phyloP scores from a whole-genome alignment of 2,329 filamentous ascomycete genomes.

The Cytospora schulzeri region DNA sequence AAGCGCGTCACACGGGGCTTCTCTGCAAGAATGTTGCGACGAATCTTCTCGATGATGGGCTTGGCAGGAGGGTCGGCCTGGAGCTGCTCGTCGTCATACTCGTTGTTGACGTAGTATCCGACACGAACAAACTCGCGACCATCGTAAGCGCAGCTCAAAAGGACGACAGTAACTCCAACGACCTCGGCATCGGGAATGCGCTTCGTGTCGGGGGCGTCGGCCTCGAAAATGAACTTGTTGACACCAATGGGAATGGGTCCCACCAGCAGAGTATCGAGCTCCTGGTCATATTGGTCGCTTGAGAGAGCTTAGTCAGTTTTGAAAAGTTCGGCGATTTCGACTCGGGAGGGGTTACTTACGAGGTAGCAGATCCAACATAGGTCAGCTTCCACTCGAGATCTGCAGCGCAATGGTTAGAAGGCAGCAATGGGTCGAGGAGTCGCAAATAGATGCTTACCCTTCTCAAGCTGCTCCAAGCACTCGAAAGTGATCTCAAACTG shows the following conservation, averaged over 20 bases:
- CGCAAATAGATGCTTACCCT: slow-evolving; percentile 61
- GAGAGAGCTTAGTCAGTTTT: not conserved
- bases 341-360: slow-evolving; percentile 64
- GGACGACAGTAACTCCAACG: slow-evolving; percentile 93
- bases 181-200: slow-evolving; percentile 95
- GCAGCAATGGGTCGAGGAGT: not conserved
- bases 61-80: slow-evolving; percentile 87
- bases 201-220: slow-evolving; percentile 85
- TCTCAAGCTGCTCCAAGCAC: slow-evolving; percentile 90
- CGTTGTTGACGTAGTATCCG: slow-evolving; percentile 99
- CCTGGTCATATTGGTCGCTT: slow-evolving; percentile 95
- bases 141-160: slow-evolving; percentile 95
- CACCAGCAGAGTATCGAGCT: slow-evolving; percentile 94
- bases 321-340: slow-evolving; percentile 19
- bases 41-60: slow-evolving; percentile 88
- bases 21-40: slow-evolving; percentile 89
- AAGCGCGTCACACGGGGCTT: slow-evolving; percentile 98
- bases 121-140: slow-evolving; percentile 96
- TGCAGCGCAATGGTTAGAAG: slow-evolving; percentile 39
- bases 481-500: slow-evolving; percentile 99
- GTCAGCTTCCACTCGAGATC: slow-evolving; percentile 99
- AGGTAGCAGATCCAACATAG: slow-evolving; percentile 97
- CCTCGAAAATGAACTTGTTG: slow-evolving; percentile 98
- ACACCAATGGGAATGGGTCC: slow-evolving; percentile 96
- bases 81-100: slow-evolving; percentile 92